Evolutionary conservation across 2,329 filamentous ascomycete genomes (phyloP), one percentile per base, ranked within the genome.

Genomic region (Ceratocystis variospora): DNA sequence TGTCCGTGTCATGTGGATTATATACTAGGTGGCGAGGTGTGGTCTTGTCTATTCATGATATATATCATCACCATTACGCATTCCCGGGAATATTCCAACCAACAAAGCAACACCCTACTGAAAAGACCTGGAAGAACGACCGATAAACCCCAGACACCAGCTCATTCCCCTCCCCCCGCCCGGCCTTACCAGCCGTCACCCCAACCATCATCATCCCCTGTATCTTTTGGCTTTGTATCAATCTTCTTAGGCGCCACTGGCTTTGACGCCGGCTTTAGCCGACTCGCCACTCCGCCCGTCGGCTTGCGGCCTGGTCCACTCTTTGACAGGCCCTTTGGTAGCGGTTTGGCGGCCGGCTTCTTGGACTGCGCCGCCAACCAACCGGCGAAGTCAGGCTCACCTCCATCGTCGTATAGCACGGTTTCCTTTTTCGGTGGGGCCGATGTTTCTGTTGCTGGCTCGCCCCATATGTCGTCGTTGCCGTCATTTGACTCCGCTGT

Each of bases 311-410:
- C 74, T 1, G 82, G 72, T n/a, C 15, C 17, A 25, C 19, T 44
- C 75, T 95, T 96, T 1, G 79, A 77, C 31, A 97, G 74, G 0
- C 93, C 93, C 76, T 96, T 99, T 0, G 93, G 92, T 65, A 97
- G 73, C 2, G 87, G 78, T 70, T 89, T 94, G 53, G 72, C 64
- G 67, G 75, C 72, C 0, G 74, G 73, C 10, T 80, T 80, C 77
- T 95, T 96, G 5, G 88, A 85, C 73, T 96, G 90, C 12, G 92
- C 91, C 12, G 90, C 91, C 25, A 97, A 76, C 92, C 94, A 97
- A 4, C 91, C 92, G 4, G 91, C 93, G 75, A 99, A 97, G 74
- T 97, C 94, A 0, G 93, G 93, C 74, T 99, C 93, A 31, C 88
- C 86, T 71, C 96, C 91, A 68, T 93, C 89, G 70, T 69, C 67